Evolutionary conservation across 2,329 filamentous ascomycete species (phyloP), one percentile per base, ranked within the genome.

Genomic region (Fusarium oxysporum): DNA sequence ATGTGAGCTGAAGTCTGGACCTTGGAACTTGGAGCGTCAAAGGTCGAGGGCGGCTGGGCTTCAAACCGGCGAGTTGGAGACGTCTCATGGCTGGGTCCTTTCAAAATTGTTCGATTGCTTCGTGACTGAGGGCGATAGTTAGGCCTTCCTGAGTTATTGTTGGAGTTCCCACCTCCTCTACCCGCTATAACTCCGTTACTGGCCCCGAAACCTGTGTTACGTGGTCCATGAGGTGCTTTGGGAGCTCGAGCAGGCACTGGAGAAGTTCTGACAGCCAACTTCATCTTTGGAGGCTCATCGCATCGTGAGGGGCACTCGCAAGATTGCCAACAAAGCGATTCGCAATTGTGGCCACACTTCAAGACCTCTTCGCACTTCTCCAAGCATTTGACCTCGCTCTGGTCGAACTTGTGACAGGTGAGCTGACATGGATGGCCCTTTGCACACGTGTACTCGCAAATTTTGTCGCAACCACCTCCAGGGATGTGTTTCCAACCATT

Each of bases 401-500:
- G 65, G 13, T 61, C 40, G 13, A 51, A 32, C 6, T 72, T 45
- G 40, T 79, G 78, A 21, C 78, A 79, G 1, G 50, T 56, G 3
- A 28, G 43, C 16, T 30, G 38, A 47, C 78, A 79, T 16, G 50
- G 21, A 57, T 79, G 78, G 4, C 76, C 74, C 21, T 71, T 35
- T 9, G 66, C 32, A 23, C 78, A 79, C n/a, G 8, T 64, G 28
- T 65, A 63, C 38, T 54, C 53, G 50, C 74, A 72, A 33, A 14
- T 45, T 25, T 71, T 45, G 3, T 48, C 11, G 43, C 76, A 79
- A 10, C 75, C 76, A 10, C 72, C 73, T 30, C 61, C 65, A 28
- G 68, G 43, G 76, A 80, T 64, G 3, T 62, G 60, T 1, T 79
- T 66, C 88, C 89, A 93, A 23, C 90, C 86, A 2, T 85, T 80